Evolutionary conservation across 805 yeast genomes (phyloP), one percentile per base, ranked within the genome.

Genomic region (Candida pseudoglaebosa): DNA sequence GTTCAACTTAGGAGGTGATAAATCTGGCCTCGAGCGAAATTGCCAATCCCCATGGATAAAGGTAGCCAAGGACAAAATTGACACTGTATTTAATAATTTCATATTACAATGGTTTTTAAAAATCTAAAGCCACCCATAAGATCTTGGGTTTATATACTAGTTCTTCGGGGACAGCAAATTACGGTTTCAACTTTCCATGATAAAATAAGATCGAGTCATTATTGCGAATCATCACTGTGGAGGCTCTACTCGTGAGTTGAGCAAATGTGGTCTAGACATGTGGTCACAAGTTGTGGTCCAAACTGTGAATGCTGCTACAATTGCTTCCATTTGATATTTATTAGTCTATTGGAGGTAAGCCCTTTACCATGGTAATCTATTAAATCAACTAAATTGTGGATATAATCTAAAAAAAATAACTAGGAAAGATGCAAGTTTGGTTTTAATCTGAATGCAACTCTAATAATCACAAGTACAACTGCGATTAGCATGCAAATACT

Each of bases 21-120:
- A 51, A 39, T 64, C 70, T 2, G 67, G 63, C 32, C 68, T 48
- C 4, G 67, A 54, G 34, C 57, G 54, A 53, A 47, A 62, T 34
- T 52, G 61, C 54, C 57, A 55, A 36, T 58, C 62, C n/a, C 57
- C 64, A 29, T 40, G 32, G 13, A 45, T 50, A 9, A 36, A 15
- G 7, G 36, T 5, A 5, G 36, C 35, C 19, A 43, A 37, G 5
- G 28, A 3, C 14, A 33, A 10, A n/a, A 21, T 18, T 9, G 24
- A 21, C 19, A 21, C 18, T 17, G 24, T 12, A 12, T 43, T 47
- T 13, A 29, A 4, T 24, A 26, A 26, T 15, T 26, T 26, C 29
- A 26, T 26, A 26, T 26, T 26, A 15, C 5, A n/a, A n/a, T n/a
- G n/a, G n/a, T n/a, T n/a, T n/a, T n/a, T n/a, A n/a, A n/a, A n/a